A percentile compares a stretch with the other conserved stretches of the same genome.
Conservation (phyloP, 192 early-diverging fungal species). For the Gryganskiella cystojenkinii region DNA sequence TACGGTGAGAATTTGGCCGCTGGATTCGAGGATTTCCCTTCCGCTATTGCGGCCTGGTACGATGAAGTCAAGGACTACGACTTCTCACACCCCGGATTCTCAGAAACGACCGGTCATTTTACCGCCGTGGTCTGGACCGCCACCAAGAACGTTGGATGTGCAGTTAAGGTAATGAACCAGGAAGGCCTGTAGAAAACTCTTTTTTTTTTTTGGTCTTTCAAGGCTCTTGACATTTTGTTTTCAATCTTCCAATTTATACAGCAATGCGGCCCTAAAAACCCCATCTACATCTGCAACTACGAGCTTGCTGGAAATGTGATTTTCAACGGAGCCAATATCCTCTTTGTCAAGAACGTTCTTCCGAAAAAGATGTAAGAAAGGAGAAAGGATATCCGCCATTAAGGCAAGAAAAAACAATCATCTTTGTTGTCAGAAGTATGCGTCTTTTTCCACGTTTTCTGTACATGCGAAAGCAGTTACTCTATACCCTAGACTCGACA, state of each 20-base stretch:
- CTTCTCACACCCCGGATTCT: conserved; percentile 48
- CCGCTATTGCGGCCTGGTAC: conserved; percentile 47
- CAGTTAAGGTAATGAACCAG: too few relatives aligned
- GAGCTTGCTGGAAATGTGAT: conserved; percentile 11
- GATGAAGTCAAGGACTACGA: conserved; percentile 40
- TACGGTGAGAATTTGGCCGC: conserved; percentile 54
- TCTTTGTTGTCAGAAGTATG: too few relatives aligned
- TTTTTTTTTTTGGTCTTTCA: too few relatives aligned
- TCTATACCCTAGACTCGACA: too few relatives aligned
- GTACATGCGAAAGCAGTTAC: too few relatives aligned
- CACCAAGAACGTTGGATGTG: conserved; percentile 49
- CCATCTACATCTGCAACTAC: conserved; percentile 26
- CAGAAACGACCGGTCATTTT: conserved; percentile 48
- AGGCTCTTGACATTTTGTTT: too few relatives aligned
- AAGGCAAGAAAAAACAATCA: too few relatives aligned
- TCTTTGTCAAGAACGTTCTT: conserved; percentile 1
- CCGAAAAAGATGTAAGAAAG: neutral
- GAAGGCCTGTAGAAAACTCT: too few relatives aligned
- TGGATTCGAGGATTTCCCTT: conserved; percentile 28
- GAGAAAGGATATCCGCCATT: too few relatives aligned
- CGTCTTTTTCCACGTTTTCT: too few relatives aligned
- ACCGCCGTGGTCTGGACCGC: conserved; percentile 39
- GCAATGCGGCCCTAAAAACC: conserved; percentile 8
- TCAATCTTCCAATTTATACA: too few relatives aligned
- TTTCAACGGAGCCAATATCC: neutral